These are phyloP conservation scores for Ogataea paradorogensis DNA, from an alignment of 805 yeast species.

Conservation along the genomic window DNA sequence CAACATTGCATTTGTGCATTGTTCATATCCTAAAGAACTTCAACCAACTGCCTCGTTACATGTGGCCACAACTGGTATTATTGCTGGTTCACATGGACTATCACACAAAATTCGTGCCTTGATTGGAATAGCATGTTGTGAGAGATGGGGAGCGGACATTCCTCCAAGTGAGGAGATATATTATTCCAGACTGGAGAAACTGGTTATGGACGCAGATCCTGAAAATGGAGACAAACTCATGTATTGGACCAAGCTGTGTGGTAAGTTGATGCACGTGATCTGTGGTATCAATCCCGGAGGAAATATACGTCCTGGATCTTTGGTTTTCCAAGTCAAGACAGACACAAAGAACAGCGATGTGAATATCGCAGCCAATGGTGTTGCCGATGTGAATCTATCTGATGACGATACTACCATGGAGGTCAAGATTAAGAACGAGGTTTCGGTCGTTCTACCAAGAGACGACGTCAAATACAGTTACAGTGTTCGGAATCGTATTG, in stretches of 20 bases:
- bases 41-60: conserved; percentile 73
- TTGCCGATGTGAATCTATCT: conserved; percentile 19
- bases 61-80: conserved; percentile 69
- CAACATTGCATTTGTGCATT: conserved; percentile 72
- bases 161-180: conserved; percentile 52
- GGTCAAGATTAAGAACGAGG: conserved; percentile 28
- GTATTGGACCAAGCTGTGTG: conserved; percentile 75
- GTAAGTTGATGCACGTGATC: conserved; percentile 70
- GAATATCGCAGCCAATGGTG: conserved; percentile 13
- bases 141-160: conserved; percentile 79
- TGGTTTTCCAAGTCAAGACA: conserved; percentile 41
- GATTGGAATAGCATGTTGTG: conserved; percentile 70
- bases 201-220: conserved; percentile 45
- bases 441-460: conserved; percentile 38
- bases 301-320: conserved; percentile 59
- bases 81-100: conserved; percentile 73
- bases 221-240: conserved; percentile 43
- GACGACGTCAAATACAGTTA: conserved; percentile 59
- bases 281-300: conserved; percentile 86
- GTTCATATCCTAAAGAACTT: conserved; percentile 71
- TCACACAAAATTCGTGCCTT: conserved; percentile 70
- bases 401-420: conserved; percentile 22
- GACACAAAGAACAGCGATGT: conserved; percentile 8
- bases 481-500: conserved; percentile 55
- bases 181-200: conserved; percentile 44